phyloP scores from a whole-genome alignment of 1,139 yeast genomes.

The Meyerozyma guilliermondii region DNA sequence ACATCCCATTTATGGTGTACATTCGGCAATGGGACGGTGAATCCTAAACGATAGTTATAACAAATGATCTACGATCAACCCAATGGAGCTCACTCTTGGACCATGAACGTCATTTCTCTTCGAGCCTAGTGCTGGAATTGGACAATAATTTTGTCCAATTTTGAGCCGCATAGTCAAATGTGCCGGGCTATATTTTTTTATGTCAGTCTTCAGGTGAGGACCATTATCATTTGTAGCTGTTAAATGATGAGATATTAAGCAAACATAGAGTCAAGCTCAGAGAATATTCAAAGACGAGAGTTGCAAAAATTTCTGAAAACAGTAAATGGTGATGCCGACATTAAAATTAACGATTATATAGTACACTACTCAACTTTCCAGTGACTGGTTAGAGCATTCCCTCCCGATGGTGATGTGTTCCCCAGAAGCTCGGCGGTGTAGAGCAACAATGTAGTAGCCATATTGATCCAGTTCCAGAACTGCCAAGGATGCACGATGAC shows the following conservation, averaged over 20 bases:
- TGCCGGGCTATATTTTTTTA: conserved; percentile 9
- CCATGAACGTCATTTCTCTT: conserved; percentile 11
- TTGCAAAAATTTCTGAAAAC: conserved; percentile 2
- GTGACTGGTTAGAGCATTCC: conserved; percentile 23
- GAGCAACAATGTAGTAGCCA: conserved; percentile 70
- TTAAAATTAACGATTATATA: not conserved
- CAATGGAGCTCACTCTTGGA: conserved; percentile 18
- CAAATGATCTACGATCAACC: conserved; percentile 13
- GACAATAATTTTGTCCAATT: conserved; percentile 2
- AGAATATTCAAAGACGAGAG: conserved; percentile 13
- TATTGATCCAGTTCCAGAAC: conserved; percentile 96
- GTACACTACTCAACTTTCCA: conserved; percentile 17
- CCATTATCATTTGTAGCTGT: conserved; percentile 3
- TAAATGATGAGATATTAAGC: conserved; percentile 15
- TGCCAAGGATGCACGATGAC: conserved; percentile 71
- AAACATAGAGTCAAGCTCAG: conserved; percentile 19
- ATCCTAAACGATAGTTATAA: conserved; percentile 64
- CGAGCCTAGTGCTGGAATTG: conserved; percentile 8
- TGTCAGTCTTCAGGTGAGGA: conserved; percentile 3
- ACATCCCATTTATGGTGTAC: not conserved
- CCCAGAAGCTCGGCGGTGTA: conserved; percentile 72
- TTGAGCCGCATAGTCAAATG: conserved; percentile 10
- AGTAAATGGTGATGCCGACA: conserved; percentile 1
- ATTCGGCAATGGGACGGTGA: conserved; percentile 59
- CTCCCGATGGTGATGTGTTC: conserved; percentile 27